phyloP scores from a whole-genome alignment of 495 filamentous ascomycete species.

The Aspergillus wentii region DNA sequence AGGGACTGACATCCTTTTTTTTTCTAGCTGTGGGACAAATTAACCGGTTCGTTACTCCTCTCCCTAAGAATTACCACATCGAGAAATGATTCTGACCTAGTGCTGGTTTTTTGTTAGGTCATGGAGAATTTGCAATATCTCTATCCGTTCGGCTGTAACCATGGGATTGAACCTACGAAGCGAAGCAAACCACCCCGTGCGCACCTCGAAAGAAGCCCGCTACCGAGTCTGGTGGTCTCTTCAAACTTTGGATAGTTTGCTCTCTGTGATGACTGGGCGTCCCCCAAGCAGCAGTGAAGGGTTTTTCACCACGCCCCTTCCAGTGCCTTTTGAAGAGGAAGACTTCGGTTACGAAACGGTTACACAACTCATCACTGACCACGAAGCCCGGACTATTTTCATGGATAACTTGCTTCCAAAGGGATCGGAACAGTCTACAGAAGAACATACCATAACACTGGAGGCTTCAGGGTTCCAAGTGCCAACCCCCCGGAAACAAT shows the following conservation, averaged over 20 bases:
- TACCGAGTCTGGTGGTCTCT: constrained; percentile 49
- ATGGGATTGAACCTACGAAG: constrained; percentile 61
- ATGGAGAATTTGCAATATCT: constrained; percentile 56
- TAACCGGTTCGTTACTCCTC: constrained; percentile 49
- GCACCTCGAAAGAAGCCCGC: constrained; percentile 42
- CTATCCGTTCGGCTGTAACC: constrained; percentile 52
- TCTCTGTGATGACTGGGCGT: constrained; percentile 58
- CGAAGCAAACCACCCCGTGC: constrained; percentile 40
- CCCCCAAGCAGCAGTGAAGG: constrained; percentile 46
- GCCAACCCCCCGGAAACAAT: constrained; percentile 5
- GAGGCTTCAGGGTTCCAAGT: neutral
- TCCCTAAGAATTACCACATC: neutral
- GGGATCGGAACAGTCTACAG: constrained; percentile 1
- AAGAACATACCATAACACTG: neutral
- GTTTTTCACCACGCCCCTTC: constrained; percentile 52
- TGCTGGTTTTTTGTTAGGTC: too few relatives aligned
- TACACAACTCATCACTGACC: constrained; percentile 23
- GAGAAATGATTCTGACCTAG: neutral
- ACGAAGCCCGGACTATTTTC: constrained; percentile 20
- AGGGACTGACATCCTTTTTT: constrained; percentile 55
- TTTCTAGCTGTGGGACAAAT: constrained; percentile 53
- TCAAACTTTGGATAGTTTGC: constrained; percentile 51
- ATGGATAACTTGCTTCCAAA: constrained; percentile 7
- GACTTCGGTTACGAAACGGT: constrained; percentile 26
- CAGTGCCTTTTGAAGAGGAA: constrained; percentile 49